phyloP scores from a whole-genome alignment of 306 rosid species.

The Lagenaria siceraria region DNA sequence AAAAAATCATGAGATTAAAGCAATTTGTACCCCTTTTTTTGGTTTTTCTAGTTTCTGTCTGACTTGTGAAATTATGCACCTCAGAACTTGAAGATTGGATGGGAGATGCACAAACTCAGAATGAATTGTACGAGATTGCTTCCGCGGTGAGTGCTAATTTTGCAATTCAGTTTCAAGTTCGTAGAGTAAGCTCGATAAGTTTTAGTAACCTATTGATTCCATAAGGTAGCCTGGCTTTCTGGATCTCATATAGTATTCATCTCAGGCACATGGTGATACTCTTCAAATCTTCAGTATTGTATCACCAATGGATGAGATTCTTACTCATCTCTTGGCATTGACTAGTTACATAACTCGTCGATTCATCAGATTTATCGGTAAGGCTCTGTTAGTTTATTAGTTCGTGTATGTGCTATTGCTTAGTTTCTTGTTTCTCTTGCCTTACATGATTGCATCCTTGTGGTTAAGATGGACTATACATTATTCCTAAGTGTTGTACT shows the following conservation, averaged over 20 bases:
- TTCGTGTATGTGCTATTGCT: background rate
- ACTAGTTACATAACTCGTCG: slow-evolving; percentile 34
- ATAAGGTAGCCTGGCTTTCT: background rate
- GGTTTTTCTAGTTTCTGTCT: background rate
- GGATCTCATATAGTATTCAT: slow-evolving; percentile 16
- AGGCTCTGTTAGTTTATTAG: slow-evolving; percentile 17
- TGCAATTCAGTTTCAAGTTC: background rate
- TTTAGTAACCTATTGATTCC: background rate
- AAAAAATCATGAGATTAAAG: too few species aligned
- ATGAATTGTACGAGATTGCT: slow-evolving; percentile 15
- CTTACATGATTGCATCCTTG: background rate
- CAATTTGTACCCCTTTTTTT: too few species aligned
- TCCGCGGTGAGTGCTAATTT: slow-evolving; percentile 18
- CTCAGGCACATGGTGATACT: slow-evolving; percentile 27
- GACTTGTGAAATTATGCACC: background rate
- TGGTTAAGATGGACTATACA: background rate
- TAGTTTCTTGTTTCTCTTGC: background rate
- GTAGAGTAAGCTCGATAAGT: background rate
- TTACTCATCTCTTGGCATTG: slow-evolving; percentile 34
- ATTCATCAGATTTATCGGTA: slow-evolving; percentile 39
- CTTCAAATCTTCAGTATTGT: slow-evolving; percentile 12
- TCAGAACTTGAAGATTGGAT: slow-evolving; percentile 20
- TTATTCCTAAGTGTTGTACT: background rate
- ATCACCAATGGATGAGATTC: slow-evolving; percentile 37
- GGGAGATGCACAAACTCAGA: slow-evolving; percentile 17